phyloP scores from a whole-genome alignment of 768 basidiomycete species.

The Fomitopsis serialis region DNA sequence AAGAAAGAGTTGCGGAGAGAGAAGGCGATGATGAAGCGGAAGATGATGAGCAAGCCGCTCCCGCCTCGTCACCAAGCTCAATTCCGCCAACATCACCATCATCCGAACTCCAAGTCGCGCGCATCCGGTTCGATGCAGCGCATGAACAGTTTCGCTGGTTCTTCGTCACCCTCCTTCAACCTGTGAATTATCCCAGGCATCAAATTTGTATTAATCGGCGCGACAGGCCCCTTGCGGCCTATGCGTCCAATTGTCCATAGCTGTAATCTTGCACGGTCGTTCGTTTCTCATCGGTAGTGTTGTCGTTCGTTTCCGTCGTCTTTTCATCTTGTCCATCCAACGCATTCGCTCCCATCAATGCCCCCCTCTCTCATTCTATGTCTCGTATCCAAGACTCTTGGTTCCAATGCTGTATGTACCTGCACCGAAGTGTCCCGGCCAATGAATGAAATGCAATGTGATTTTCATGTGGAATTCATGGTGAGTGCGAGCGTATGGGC shows the following conservation, averaged over 20 bases:
- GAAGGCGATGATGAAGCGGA: conserved; percentile 60
- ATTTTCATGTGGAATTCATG: too few species aligned
- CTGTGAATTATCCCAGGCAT: conserved; percentile 2
- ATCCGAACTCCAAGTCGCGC: conserved; percentile 61
- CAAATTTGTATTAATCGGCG: background rate
- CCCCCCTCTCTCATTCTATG: background rate
- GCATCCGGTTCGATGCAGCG: conserved; percentile 52
- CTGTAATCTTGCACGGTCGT: background rate
- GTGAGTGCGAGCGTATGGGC: too few species aligned
- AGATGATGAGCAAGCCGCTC: conserved; percentile 37
- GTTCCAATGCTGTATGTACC: conserved; percentile 8
- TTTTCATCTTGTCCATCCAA: background rate
- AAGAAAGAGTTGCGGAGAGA: conserved; percentile 60
- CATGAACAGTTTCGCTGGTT: conserved; percentile 25
- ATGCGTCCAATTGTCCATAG: too few species aligned
- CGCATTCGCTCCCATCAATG: background rate
- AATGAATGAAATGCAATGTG: too few species aligned
- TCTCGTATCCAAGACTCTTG: background rate
- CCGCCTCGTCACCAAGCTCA: conserved; percentile 33
- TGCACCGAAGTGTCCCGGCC: background rate
- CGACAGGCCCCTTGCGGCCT: too few species aligned
- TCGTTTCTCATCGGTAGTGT: background rate
- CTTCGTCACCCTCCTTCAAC: conserved; percentile 18
- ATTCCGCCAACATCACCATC: conserved; percentile 50
- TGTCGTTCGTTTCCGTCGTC: background rate